phyloP scores from a whole-genome alignment of 176 grass and related monocot species.

The Rhipidocladum racemiflorum region DNA sequence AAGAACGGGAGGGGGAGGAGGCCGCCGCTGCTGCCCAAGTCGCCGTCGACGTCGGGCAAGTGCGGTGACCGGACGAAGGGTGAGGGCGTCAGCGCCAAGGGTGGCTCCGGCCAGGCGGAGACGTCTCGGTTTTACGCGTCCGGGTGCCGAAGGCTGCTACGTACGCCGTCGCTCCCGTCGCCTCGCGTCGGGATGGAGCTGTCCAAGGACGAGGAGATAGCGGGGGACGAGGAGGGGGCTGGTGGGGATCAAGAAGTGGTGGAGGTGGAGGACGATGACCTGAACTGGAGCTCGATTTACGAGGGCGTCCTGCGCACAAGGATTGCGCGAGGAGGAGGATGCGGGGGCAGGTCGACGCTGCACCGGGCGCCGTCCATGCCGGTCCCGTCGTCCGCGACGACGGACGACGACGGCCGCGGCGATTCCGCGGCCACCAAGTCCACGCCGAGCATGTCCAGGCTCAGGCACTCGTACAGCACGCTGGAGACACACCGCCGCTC shows the following conservation, averaged over 20 bases:
- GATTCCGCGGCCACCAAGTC: neutral
- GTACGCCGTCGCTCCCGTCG: conserved; percentile 49
- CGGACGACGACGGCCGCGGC: neutral
- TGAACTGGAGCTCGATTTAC: conserved; percentile 63
- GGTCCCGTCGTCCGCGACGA: neutral
- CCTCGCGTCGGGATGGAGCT: neutral
- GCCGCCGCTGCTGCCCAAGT: conserved; percentile 31
- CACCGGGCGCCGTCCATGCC: conserved; percentile 61
- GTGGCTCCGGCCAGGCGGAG: neutral
- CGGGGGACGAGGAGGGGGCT: neutral
- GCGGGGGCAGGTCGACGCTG: conserved; percentile 3
- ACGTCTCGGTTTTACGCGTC: neutral
- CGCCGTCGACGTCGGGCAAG: conserved; percentile 22
- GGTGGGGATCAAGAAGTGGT: neutral
- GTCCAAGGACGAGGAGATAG: neutral
- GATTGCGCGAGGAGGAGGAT: neutral
- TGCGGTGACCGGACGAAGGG: neutral
- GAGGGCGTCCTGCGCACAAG: conserved; percentile 44
- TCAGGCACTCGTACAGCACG: conserved; percentile 45
- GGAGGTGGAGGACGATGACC: conserved; percentile 37
- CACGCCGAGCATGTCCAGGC: conserved; percentile 13
- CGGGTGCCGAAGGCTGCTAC: conserved; percentile 10
- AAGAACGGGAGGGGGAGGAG: neutral
- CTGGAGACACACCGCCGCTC: conserved; percentile 24
- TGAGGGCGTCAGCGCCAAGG: neutral